Percentiles rank a stretch among this genome's conserved stretches.
These are phyloP conservation scores for Davidsoniella virescens DNA, from an alignment of 2,329 filamentous ascomycete species.

Conservation along the genomic window DNA sequence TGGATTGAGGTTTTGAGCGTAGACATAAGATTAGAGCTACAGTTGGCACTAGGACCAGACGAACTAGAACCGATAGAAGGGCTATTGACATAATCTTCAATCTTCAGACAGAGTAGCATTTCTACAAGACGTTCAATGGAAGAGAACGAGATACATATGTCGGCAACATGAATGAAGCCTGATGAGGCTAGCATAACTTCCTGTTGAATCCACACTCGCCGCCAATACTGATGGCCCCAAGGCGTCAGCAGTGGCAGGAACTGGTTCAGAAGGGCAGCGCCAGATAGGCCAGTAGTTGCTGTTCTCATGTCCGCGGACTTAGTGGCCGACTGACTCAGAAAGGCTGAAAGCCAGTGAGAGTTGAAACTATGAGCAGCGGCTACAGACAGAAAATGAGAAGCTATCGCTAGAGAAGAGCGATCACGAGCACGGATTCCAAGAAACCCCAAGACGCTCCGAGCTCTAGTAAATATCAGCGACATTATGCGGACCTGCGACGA, in stretches of 20 bases:
- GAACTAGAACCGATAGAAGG: too few relatives aligned
- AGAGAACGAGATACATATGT: too few relatives aligned
- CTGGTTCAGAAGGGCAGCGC: neutral
- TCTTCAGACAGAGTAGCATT: too few relatives aligned
- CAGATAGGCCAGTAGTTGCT: too few relatives aligned
- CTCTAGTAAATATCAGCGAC: constrained; percentile 15
- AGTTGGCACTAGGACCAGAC: too few relatives aligned
- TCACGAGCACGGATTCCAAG: constrained; percentile 11
- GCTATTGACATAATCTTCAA: too few relatives aligned
- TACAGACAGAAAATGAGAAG: constrained; percentile 3
- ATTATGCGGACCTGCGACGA: constrained; percentile 15
- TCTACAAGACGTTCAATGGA: too few relatives aligned
- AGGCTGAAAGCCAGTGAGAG: neutral
- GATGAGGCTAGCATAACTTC: constrained; percentile 5
- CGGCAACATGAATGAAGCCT: too few relatives aligned
- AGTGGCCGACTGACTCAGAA: too few relatives aligned
- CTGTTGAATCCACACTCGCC: constrained; percentile 8
- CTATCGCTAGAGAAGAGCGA: constrained; percentile 4
- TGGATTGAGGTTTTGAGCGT: too few relatives aligned
- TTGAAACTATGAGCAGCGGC: neutral
- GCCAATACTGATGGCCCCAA: constrained; percentile 5
- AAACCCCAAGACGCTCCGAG: constrained; percentile 14
- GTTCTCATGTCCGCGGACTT: too few relatives aligned
- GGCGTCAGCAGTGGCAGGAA: neutral
- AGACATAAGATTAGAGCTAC: too few relatives aligned